Conservation (phyloP, 305 asterid genomes). For the Fraxinus baroniana region DNA sequence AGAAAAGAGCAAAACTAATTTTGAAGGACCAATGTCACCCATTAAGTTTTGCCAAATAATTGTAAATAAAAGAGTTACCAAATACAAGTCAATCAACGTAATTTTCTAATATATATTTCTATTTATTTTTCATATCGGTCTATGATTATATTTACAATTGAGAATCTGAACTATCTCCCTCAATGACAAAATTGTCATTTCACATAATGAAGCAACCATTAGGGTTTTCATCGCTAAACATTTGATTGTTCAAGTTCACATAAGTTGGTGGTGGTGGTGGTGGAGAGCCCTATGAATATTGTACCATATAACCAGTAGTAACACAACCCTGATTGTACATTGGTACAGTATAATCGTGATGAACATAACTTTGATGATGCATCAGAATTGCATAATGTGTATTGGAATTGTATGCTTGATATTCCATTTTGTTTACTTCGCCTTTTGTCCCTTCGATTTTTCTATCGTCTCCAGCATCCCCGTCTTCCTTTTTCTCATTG, state of each 20-base stretch:
- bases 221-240: constrained; percentile 31
- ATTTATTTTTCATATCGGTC: background rate
- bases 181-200: background rate
- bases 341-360: constrained; percentile 30
- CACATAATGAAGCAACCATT: constrained; percentile 46
- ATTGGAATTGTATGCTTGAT: constrained; percentile 26
- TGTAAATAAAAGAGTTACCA: background rate
- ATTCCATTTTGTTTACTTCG: constrained; percentile 41
- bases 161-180: background rate
- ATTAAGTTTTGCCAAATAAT: constrained; percentile 4
- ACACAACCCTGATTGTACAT: constrained; percentile 18
- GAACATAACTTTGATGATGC: constrained; percentile 26
- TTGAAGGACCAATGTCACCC: background rate
- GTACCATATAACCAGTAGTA: constrained; percentile 18
- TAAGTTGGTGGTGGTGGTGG: constrained; percentile 40
- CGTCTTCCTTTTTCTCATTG: constrained; percentile 9
- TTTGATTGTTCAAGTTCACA: constrained; percentile 18
- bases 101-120: background rate
- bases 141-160: constrained; percentile 13
- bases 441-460: constrained; percentile 23
- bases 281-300: constrained; percentile 27
- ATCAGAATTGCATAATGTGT: constrained; percentile 38
- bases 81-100: constrained; percentile 16
- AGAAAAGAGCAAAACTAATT: too few relatives aligned
- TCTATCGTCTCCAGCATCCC: background rate